Evolutionary conservation across 768 basidiomycete genomes (phyloP).

Genomic region (Obba rivulosa): DNA sequence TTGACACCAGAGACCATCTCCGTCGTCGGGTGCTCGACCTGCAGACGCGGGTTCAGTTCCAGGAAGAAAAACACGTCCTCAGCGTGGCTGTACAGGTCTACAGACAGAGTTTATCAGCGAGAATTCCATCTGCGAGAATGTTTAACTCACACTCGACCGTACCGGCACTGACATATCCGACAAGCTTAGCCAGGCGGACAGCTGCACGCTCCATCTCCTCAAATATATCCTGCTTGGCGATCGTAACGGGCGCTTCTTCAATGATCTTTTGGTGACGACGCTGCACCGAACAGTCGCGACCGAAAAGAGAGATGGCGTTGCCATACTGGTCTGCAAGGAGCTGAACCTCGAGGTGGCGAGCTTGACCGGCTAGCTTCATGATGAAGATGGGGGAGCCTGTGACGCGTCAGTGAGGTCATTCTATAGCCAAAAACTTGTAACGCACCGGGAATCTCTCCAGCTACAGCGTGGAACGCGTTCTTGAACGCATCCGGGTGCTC

Average conservation of each 20-base stretch:
- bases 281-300: slow-evolving; percentile 98
- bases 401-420: slow-evolving; percentile 5
- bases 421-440: slow-evolving; percentile 10
- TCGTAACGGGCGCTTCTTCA: slow-evolving; percentile 98
- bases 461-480: slow-evolving; percentile 90
- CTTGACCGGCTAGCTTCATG: slow-evolving; percentile 98
- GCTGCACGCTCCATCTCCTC: slow-evolving; percentile 99
- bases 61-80: slow-evolving; percentile 97
- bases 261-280: slow-evolving; percentile 99
- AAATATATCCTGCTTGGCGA: slow-evolving; percentile 87
- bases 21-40: slow-evolving; percentile 99
- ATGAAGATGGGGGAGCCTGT: slow-evolving; percentile 96
- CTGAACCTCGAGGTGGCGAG: slow-evolving; percentile 97
- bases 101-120: not conserved
- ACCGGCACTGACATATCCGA: slow-evolving; percentile 98
- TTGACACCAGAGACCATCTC: slow-evolving; percentile 99
- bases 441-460: slow-evolving; percentile 93
- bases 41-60: slow-evolving; percentile 97
- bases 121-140: not conserved
- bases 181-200: slow-evolving; percentile 97
- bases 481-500: slow-evolving; percentile 83
- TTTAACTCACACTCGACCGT: slow-evolving; percentile 85
- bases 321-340: slow-evolving; percentile 99
- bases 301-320: slow-evolving; percentile 97
- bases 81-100: slow-evolving; percentile 90